phyloP scores from a whole-genome alignment of 2,329 filamentous ascomycete genomes.

The Canariomyces notabilis region DNA sequence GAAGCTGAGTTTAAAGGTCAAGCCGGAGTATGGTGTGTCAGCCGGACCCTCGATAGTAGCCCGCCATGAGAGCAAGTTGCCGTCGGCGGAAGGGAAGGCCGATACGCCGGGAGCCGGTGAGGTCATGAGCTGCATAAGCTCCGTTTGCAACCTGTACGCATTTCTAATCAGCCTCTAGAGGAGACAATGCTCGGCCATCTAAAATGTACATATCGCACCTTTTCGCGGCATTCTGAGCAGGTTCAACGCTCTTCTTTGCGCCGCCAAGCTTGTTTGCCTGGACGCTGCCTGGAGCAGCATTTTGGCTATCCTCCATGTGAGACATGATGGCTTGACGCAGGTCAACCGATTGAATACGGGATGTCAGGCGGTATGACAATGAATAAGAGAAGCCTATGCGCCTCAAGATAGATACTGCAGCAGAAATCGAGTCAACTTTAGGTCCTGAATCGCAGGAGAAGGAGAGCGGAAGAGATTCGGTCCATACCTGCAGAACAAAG shows the following conservation, averaged over 20 bases:
- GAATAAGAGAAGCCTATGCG: slow-evolving; percentile 7
- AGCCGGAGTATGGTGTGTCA: slow-evolving; percentile 82
- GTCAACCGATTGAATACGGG: background rate
- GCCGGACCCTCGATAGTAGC: slow-evolving; percentile 89
- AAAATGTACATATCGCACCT: slow-evolving; percentile 47
- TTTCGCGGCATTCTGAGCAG: slow-evolving; percentile 67
- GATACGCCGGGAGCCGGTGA: slow-evolving; percentile 89
- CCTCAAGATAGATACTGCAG: slow-evolving; percentile 13
- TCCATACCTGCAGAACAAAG: slow-evolving; percentile 19
- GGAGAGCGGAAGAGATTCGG: background rate
- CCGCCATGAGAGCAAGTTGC: slow-evolving; percentile 87
- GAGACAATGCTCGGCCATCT: background rate
- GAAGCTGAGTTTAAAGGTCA: slow-evolving; percentile 89
- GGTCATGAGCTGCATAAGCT: slow-evolving; percentile 98
- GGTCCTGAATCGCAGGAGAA: slow-evolving; percentile 4
- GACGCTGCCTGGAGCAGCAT: slow-evolving; percentile 58
- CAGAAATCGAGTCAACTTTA: slow-evolving; percentile 14
- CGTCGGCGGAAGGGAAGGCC: slow-evolving; percentile 85
- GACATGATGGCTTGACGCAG: slow-evolving; percentile 38
- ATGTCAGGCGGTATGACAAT: slow-evolving; percentile 6
- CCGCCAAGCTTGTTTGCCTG: slow-evolving; percentile 60
- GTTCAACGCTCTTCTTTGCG: slow-evolving; percentile 55
- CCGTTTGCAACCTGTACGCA: slow-evolving; percentile 73
- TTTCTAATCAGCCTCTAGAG: background rate
- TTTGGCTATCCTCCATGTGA: slow-evolving; percentile 61